Evolutionary conservation across 169 alveolate genomes (phyloP).

Genomic region (Plasmodium falciparum): DNA sequence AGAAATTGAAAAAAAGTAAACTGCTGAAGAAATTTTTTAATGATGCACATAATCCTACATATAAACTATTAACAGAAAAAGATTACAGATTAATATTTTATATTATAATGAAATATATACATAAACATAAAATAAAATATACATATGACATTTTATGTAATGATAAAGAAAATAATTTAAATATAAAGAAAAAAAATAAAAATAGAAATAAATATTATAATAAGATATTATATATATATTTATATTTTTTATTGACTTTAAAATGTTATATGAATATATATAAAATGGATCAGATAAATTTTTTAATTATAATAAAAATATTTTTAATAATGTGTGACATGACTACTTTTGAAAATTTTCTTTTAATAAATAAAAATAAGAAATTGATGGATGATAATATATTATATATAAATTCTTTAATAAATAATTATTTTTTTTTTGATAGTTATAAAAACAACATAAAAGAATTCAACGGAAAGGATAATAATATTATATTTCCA

Average conservation of each 20-base stretch:
- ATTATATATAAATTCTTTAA: conserved; percentile 33
- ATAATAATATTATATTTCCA: too few relatives aligned
- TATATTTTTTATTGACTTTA: conserved; percentile 35
- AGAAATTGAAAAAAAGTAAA: conserved; percentile 9
- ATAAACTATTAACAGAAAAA: conserved; percentile 18
- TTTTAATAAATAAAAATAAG: conserved; percentile 1
- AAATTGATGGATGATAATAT: not conserved
- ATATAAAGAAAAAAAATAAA: not conserved
- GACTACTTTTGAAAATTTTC: conserved; percentile 13
- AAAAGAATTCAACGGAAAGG: not conserved
- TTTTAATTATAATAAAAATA: conserved; percentile 46
- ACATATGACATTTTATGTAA: not conserved
- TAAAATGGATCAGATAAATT: conserved; percentile 38
- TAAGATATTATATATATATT: conserved; percentile 20
- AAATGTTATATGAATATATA: conserved; percentile 23
- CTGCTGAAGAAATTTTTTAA: conserved; percentile 31
- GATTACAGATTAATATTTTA: conserved; percentile 69
- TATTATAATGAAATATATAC: conserved; percentile 47
- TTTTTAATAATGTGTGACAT: conserved; percentile 41
- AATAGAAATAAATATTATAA: not conserved
- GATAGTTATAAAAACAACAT: not conserved
- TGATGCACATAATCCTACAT: not conserved
- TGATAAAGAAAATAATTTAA: too few relatives aligned
- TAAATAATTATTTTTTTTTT: conserved; percentile 19
- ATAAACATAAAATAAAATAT: conserved; percentile 10